Evolutionary conservation across 2,329 filamentous ascomycete species (phyloP).

Genomic region (Colletotrichum sp.): DNA sequence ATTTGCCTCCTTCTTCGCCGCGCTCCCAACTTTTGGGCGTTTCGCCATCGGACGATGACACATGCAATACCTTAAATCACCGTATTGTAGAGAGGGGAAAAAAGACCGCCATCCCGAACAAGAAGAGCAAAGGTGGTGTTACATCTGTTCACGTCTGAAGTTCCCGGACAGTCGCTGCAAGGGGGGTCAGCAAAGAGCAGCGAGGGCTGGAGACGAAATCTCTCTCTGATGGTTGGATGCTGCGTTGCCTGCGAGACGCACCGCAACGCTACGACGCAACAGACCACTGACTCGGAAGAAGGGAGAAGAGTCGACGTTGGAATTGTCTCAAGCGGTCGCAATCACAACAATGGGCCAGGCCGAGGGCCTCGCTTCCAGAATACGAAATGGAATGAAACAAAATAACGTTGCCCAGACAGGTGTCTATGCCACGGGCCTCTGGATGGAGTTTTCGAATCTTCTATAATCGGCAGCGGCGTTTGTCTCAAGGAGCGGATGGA

Average conservation of each 20-base stretch:
- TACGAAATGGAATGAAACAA: slow-evolving; percentile 13
- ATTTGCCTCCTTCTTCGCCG: background rate
- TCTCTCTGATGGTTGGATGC: background rate
- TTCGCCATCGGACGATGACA: slow-evolving; percentile 13
- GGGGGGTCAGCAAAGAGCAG: background rate
- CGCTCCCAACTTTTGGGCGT: background rate
- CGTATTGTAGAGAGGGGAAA: background rate
- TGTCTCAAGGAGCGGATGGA: slow-evolving; percentile 10
- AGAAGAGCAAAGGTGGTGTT: background rate
- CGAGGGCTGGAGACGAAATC: background rate
- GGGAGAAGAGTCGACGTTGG: background rate
- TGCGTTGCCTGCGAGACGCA: background rate
- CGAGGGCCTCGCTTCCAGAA: slow-evolving; percentile 14
- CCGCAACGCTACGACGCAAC: slow-evolving; percentile 2
- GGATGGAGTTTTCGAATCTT: background rate
- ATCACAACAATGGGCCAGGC: background rate
- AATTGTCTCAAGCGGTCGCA: slow-evolving; percentile 9
- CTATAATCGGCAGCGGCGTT: slow-evolving; percentile 1
- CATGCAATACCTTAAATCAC: background rate
- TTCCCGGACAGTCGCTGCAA: background rate
- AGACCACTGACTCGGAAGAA: background rate
- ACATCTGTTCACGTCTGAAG: background rate
- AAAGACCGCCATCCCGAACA: background rate
- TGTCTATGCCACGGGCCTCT: background rate
- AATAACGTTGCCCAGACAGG: slow-evolving; percentile 5